Base-by-base conservation (phyloP, 176 grass and related monocot genomes). In the Pontederia crassipes region DNA sequence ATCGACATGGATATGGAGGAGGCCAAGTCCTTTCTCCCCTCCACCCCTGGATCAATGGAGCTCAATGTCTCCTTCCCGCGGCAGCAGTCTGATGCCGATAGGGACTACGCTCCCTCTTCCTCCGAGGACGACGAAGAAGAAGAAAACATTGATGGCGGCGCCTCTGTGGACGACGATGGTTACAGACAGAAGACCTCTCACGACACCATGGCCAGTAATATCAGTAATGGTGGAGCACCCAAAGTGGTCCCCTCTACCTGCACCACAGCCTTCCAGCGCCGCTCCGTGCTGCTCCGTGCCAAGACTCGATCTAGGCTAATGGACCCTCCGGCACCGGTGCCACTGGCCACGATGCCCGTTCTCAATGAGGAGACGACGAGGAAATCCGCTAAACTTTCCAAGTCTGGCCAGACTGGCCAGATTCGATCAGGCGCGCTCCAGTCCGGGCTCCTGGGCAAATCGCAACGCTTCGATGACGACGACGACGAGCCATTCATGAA, bases 401-500 rank as follows among this genome's bases (percentile, higher is more conserved):
- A 40, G 17, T 69, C 66, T 4, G 66, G 35, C 4, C 64, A 14
- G 40, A 0, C 66, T 4, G 66, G 35, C 4, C 64, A 14, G 40
- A 0, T 77, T 8, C 9, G 54, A 64, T 8, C 67, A 8, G 62
- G 62, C 47, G 20, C 48, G 62, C 16, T 69, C 52, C 57, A 57
- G 65, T 67, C 65, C 51, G 65, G 65, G 4, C 16, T 67, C 13
- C 24, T 72, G 11, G 28, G 74, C 46, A 95, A 89, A 70, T 55
- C 86, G 0, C 74, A 75, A n/a, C 62, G 10, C 12, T 58, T 17
- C 48, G 87, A 92, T 0, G 94, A 98, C 0, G 94, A 92, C 8
- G 94, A 98, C 18, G 93, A 92, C 20, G 94, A 93, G 52, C 74
- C 76, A 1, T 81, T 98, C 79, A 3, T 83, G 8, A 87, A 98